A percentile compares a stretch with the other conserved stretches of the same genome.
These are phyloP conservation scores for Sparassis latifolia DNA, from an alignment of 1,284 basidiomycete genomes.

Conservation along the genomic window DNA sequence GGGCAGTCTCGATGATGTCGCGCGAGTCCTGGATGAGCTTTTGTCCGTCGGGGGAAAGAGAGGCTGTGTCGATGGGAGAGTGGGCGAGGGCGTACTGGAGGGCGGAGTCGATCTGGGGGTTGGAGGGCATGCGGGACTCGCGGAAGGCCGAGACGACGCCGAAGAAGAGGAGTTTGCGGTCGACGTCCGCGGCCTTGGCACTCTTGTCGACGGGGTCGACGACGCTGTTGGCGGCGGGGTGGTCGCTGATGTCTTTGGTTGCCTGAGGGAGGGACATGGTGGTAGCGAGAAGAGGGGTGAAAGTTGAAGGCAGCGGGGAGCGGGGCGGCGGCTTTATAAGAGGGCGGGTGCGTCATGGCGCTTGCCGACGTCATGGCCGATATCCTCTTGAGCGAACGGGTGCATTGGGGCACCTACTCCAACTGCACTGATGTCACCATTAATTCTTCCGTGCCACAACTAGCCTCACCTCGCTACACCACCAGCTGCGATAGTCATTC, in stretches of 20 bases:
- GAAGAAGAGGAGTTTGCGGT: conserved; percentile 68
- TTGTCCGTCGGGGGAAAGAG: conserved; percentile 73
- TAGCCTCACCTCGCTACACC: no score
- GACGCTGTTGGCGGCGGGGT: conserved; percentile 45
- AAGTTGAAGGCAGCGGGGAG: neutral
- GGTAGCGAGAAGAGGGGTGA: neutral
- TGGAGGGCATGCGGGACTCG: conserved; percentile 73
- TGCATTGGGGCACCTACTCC: neutral
- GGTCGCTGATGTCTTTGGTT: conserved; percentile 48
- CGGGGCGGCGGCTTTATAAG: neutral
- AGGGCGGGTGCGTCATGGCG: neutral
- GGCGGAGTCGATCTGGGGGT: conserved; percentile 71
- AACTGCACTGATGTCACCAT: neutral
- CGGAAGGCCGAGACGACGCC: conserved; percentile 77
- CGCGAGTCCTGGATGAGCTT: conserved; percentile 71
- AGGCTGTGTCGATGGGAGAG: conserved; percentile 59
- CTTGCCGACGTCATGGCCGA: neutral
- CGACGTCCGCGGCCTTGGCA: conserved; percentile 52
- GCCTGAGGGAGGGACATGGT: conserved; percentile 62
- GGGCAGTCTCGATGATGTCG: conserved; percentile 67
- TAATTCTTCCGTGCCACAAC: neutral
- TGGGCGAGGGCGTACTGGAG: conserved; percentile 63
- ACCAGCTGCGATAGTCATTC: no score
- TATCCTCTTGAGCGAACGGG: neutral
- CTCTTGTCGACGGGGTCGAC: conserved; percentile 49